These are phyloP conservation scores for Mesembryanthemum crystallinum DNA, from an alignment of 148 eudicot genomes.

Conservation along the genomic window DNA sequence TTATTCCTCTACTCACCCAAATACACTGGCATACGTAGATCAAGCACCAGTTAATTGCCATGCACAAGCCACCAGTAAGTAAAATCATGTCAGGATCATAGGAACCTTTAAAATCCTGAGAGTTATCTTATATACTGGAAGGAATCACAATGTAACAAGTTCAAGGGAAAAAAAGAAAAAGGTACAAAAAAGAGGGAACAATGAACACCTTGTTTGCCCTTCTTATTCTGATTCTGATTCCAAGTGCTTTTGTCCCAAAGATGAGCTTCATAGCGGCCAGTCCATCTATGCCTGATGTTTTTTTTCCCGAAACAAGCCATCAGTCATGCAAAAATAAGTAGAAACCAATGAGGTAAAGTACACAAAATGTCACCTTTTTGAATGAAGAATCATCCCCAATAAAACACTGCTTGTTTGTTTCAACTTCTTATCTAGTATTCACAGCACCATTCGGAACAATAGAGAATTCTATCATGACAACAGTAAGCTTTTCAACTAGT, in stretches of 20 bases:
- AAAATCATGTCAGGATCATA: slow-evolving; percentile 28
- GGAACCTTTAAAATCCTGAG: not conserved
- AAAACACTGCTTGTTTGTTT: not conserved
- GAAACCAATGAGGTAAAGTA: not conserved
- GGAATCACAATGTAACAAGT: slow-evolving; percentile 5
- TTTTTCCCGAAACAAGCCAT: not conserved
- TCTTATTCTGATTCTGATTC: slow-evolving; percentile 98
- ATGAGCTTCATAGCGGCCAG: slow-evolving; percentile 99
- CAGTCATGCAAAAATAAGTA: slow-evolving; percentile 1
- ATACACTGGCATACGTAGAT: slow-evolving; percentile 59
- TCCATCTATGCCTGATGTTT: slow-evolving; percentile 86
- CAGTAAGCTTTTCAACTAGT: too few relatives aligned
- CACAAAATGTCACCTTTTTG: not conserved
- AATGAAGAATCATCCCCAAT: slow-evolving; percentile 2
- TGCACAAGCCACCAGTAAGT: slow-evolving; percentile 24
- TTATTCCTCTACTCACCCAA: slow-evolving; percentile 57
- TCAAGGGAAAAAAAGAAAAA: not conserved
- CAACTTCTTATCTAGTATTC: not conserved
- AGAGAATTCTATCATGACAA: too few relatives aligned
- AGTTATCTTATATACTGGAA: not conserved
- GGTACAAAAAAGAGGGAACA: not conserved
- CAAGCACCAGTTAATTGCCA: slow-evolving; percentile 29
- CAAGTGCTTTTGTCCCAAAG: slow-evolving; percentile 99
- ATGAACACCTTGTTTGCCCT: slow-evolving; percentile 86
- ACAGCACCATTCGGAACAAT: too few relatives aligned